Percentiles rank a stretch among this genome's conserved stretches.
Evolutionary conservation across 2,329 filamentous ascomycete genomes (phyloP).

Genomic region (Aureobasidium zeae): DNA sequence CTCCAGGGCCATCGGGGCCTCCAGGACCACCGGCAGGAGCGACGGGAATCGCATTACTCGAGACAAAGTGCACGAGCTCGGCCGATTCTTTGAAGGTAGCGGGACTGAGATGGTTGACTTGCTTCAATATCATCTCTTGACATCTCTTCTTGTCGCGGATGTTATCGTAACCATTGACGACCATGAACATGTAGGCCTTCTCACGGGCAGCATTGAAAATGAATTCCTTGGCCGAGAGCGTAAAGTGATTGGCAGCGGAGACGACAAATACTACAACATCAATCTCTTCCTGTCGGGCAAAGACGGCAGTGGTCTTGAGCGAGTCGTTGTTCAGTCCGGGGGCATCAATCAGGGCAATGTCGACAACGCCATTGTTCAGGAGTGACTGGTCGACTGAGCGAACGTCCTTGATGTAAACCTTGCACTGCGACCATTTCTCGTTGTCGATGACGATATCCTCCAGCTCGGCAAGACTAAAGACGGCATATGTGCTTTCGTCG

Average conservation of each 20-base stretch:
- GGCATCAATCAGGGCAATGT: conserved; percentile 94
- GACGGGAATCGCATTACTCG: conserved; percentile 86
- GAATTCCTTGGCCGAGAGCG: conserved; percentile 93
- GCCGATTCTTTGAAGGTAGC: conserved; percentile 84
- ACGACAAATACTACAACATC: conserved; percentile 98
- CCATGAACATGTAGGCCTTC: conserved; percentile 98
- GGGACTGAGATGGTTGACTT: conserved; percentile 79
- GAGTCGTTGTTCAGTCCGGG: conserved; percentile 94
- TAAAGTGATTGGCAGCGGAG: conserved; percentile 95
- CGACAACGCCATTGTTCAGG: conserved; percentile 93
- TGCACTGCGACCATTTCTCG: conserved; percentile 83
- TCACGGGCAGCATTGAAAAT: conserved; percentile 91
- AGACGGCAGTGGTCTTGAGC: conserved; percentile 92
- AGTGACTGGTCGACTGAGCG: conserved; percentile 85
- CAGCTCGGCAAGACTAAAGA: conserved; percentile 66
- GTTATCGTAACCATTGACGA: conserved; percentile 93
- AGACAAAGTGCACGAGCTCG: conserved; percentile 95
- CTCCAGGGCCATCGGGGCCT: conserved; percentile 48
- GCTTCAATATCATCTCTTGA: conserved; percentile 85
- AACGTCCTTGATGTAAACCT: conserved; percentile 89
- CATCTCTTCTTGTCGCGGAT: conserved; percentile 88
- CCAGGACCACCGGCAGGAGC: conserved; percentile 49
- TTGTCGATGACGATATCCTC: conserved; percentile 89
- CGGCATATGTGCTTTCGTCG: conserved; percentile 89
- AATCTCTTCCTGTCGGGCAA: conserved; percentile 95